Evolutionary conservation across 306 rosid genomes (phyloP), one percentile per base, ranked within the genome.

Genomic region (Prunus kanzakura): DNA sequence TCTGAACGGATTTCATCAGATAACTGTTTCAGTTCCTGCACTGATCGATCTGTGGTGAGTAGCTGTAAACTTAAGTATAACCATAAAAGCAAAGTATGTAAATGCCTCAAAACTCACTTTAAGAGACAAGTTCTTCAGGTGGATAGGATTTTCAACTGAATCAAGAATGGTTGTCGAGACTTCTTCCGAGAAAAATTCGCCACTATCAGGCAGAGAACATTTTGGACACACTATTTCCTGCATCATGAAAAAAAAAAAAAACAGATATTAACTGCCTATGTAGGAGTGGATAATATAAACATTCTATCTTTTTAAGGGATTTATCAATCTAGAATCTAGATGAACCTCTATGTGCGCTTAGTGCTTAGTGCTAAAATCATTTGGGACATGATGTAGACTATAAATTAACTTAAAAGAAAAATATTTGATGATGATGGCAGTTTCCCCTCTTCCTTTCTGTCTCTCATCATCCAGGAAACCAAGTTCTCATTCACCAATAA

Each of bases 1-100:
- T 91, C 96, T 72, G 65, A 51, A 70, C 88, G 97, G 82, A 94
- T 87, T 88, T 94, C 98, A 55, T 78, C 77, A 2, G 96, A 92
- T 60, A 94, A 78, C 70, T 88, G 97, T 83, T 94, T 92, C 84
- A 94, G 80, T 82, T 94, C 97, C 96, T 94, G 91, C 83, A 64
- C 66, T 71, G 68, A 64, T 55, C 68, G 69, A 65, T 75, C 71
- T 77, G 67, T 43, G 67, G 66, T 82, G 66, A 80, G 76, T 52
- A 80, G 56, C 27, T 61, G 61, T 43, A 67, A 73, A 67, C 67
- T 58, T 66, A 61, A 73, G 74, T 51, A 35, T 8, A 76, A 56
- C 30, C 45, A 62, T 64, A 70, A 68, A 62, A 64, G 74, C 38
- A 58, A 74, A 72, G 46, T 75, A 20, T 64, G 74, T 61, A 72